Evolutionary conservation across 139 green algal species (phyloP).

Genomic region (Protoeuglena noctilucae): DNA sequence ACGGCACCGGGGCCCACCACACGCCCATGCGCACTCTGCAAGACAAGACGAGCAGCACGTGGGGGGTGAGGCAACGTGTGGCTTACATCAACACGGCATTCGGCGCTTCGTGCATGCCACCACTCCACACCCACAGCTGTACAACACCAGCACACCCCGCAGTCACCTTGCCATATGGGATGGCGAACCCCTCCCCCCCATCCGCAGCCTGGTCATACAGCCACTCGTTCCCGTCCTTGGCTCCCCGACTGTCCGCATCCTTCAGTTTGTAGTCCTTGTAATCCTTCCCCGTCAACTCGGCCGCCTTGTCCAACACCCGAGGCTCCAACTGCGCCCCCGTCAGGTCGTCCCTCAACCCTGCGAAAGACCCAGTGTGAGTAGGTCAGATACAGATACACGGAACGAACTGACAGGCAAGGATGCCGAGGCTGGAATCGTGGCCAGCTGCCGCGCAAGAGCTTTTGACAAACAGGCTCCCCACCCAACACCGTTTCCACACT

Average conservation of each 20-base stretch:
- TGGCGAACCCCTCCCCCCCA: slow-evolving; percentile 1
- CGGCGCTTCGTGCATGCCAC: no score
- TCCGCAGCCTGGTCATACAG: not conserved
- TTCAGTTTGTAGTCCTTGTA: no score
- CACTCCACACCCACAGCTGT: no score
- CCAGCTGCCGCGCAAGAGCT: not conserved
- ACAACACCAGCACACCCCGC: no score
- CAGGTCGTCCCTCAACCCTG: slow-evolving; percentile 69
- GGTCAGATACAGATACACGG: no score
- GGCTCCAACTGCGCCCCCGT: slow-evolving; percentile 28
- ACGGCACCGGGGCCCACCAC: no score
- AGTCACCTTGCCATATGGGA: slow-evolving; percentile 7
- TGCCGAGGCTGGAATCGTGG: not conserved
- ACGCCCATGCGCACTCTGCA: no score
- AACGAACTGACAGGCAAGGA: no score
- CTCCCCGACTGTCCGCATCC: not conserved
- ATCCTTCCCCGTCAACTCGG: slow-evolving; percentile 7
- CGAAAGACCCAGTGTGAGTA: slow-evolving; percentile 42
- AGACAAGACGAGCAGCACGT: no score
- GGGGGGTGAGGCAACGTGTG: no score
- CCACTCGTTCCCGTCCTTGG: not conserved
- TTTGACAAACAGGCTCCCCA: not conserved
- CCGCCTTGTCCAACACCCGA: slow-evolving; percentile 9
- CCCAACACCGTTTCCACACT: no score
- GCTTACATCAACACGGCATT: no score